A percentile compares a stretch with the other conserved stretches of the same genome.
These are phyloP conservation scores for Cunninghamia lanceolata DNA, from an alignment of 75 land plant species.

Conservation along the genomic window DNA sequence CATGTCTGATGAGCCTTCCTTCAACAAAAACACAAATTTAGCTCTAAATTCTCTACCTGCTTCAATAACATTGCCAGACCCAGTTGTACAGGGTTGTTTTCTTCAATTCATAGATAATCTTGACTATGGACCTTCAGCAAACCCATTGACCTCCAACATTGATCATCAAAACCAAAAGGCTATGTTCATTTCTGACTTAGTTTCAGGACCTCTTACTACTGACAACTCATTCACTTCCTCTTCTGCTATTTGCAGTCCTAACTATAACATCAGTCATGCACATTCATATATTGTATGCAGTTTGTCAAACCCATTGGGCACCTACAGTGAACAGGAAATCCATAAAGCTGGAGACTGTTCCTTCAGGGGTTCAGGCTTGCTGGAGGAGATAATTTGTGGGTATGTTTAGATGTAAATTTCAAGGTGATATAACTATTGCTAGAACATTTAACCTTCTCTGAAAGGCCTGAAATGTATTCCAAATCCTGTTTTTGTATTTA, in stretches of 20 bases:
- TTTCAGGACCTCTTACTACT: too few relatives aligned
- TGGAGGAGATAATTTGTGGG: background rate
- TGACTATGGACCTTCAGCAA: background rate
- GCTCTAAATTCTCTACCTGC: background rate
- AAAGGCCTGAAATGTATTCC: background rate
- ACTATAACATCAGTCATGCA: too few relatives aligned
- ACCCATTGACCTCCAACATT: background rate
- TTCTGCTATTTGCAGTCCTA: too few relatives aligned
- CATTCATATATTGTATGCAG: too few relatives aligned
- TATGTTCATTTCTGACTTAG: too few relatives aligned
- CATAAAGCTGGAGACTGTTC: background rate
- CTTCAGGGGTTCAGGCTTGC: background rate
- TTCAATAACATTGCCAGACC: background rate
- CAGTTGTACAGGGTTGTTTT: background rate
- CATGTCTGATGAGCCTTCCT: background rate
- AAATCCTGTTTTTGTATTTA: background rate
- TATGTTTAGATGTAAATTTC: background rate
- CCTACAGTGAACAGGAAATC: background rate
- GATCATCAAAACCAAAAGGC: background rate
- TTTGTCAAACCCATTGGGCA: background rate
- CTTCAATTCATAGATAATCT: too few relatives aligned
- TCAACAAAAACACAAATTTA: background rate
- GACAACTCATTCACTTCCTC: too few relatives aligned
- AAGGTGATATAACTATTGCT: background rate
- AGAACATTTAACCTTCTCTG: background rate